Evolutionary conservation across 2,329 filamentous ascomycete species (phyloP).

Genomic region (Aspergillus hortae): DNA sequence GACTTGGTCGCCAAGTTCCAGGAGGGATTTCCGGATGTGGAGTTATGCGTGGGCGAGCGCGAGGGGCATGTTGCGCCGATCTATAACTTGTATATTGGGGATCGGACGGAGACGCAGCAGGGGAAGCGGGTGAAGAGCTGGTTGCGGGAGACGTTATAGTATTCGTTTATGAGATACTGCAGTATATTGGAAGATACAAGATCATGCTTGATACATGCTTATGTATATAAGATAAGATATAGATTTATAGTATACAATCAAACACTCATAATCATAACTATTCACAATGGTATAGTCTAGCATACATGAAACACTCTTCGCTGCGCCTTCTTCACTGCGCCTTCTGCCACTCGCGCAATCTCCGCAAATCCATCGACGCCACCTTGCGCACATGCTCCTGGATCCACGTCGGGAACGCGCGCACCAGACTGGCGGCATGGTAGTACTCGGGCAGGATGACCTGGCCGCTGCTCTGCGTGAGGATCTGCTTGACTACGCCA

Average conservation of each 20-base stretch:
- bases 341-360: constrained; percentile 16
- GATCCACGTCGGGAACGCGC: constrained; percentile 44
- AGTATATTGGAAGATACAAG: not conserved
- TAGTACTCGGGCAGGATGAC: constrained; percentile 45
- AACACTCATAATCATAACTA: too few species aligned
- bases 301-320: too few species aligned
- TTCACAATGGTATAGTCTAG: too few species aligned
- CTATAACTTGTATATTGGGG: constrained; percentile 36
- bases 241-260: too few species aligned
- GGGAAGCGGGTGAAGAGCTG: constrained; percentile 36
- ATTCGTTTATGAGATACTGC: not conserved
- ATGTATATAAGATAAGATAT: not conserved
- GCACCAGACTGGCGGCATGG: constrained; percentile 21
- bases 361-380: constrained; percentile 22
- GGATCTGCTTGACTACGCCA: constrained; percentile 49
- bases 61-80: constrained; percentile 43
- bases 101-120: constrained; percentile 36
- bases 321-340: not conserved
- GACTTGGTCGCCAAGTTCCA: constrained; percentile 48
- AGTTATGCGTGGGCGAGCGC: constrained; percentile 34
- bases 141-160: constrained; percentile 25
- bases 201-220: too few species aligned
- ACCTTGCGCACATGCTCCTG: constrained; percentile 39
- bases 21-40: constrained; percentile 29
- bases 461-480: constrained; percentile 48